Conservation (phyloP, 2,329 filamentous ascomycete species). For the Penicillium brasilianum region DNA sequence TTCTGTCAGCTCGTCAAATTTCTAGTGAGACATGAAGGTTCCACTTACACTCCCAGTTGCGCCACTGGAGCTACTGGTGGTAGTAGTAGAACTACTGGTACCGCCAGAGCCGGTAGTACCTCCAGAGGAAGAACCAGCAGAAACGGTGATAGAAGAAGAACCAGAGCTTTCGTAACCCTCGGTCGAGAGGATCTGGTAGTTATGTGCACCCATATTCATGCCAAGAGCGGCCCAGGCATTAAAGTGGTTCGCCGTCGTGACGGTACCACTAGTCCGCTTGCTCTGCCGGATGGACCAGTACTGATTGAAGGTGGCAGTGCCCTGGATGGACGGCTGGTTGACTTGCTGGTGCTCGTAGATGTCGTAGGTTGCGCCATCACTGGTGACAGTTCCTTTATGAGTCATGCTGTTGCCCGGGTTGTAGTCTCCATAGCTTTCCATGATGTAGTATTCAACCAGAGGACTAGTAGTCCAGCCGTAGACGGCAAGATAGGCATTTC, state of each 20-base stretch:
- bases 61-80: background rate
- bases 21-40: background rate
- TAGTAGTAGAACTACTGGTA: background rate
- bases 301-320: conserved; percentile 50
- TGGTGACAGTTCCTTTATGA: conserved; percentile 41
- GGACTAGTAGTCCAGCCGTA: conserved; percentile 51
- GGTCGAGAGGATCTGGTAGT: conserved; percentile 51
- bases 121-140: conserved; percentile 1
- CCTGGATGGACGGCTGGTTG: conserved; percentile 48
- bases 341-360: conserved; percentile 44
- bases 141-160: conserved; percentile 48
- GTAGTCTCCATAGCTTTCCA: conserved; percentile 42
- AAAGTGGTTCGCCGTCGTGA: conserved; percentile 46
- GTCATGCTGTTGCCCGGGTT: conserved; percentile 38
- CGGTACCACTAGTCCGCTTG: conserved; percentile 43
- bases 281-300: conserved; percentile 49
- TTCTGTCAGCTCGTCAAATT: background rate
- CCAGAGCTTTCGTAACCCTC: conserved; percentile 52
- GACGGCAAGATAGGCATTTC: conserved; percentile 42
- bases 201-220: conserved; percentile 39
- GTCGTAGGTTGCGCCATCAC: conserved; percentile 45
- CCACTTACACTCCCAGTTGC: background rate
- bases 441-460: conserved; percentile 46
- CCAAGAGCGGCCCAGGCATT: conserved; percentile 42
- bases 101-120: too few relatives aligned